These are phyloP conservation scores for Ogataea methanolica DNA, from an alignment of 805 yeast species.

Conservation along the genomic window DNA sequence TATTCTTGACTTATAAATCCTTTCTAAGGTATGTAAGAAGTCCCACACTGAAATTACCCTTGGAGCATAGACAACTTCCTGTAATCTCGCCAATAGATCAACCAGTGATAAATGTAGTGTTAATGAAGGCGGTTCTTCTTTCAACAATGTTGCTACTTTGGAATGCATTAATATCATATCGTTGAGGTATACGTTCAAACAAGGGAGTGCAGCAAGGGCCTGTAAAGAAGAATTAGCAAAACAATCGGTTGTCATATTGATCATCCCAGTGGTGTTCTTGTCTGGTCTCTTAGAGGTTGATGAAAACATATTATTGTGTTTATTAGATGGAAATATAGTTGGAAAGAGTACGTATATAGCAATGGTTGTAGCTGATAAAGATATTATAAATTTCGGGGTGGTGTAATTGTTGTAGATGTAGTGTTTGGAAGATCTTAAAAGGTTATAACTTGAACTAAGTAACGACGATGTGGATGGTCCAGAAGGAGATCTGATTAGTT, in stretches of 20 bases:
- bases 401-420: background rate
- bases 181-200: conserved; percentile 53
- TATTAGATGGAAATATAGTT: conserved; percentile 10
- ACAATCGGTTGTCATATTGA: conserved; percentile 83
- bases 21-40: conserved; percentile 67
- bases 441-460: background rate
- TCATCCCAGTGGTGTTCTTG: conserved; percentile 73
- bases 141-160: conserved; percentile 9
- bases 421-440: background rate
- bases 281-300: conserved; percentile 47
- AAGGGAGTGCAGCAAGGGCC: conserved; percentile 62
- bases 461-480: background rate
- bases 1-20: conserved; percentile 65
- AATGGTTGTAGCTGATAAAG: conserved; percentile 3
- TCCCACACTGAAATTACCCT: conserved; percentile 73
- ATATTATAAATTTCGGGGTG: conserved; percentile 1
- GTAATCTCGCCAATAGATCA: conserved; percentile 48
- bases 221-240: conserved; percentile 89
- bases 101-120: conserved; percentile 58
- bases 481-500: background rate
- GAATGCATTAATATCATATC: conserved; percentile 27
- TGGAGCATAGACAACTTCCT: conserved; percentile 51
- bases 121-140: conserved; percentile 30
- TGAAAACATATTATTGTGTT: conserved; percentile 13
- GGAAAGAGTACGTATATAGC: conserved; percentile 14